phyloP scores from a whole-genome alignment of 192 early-diverging fungal species.

The Allomyces javanicus region DNA sequence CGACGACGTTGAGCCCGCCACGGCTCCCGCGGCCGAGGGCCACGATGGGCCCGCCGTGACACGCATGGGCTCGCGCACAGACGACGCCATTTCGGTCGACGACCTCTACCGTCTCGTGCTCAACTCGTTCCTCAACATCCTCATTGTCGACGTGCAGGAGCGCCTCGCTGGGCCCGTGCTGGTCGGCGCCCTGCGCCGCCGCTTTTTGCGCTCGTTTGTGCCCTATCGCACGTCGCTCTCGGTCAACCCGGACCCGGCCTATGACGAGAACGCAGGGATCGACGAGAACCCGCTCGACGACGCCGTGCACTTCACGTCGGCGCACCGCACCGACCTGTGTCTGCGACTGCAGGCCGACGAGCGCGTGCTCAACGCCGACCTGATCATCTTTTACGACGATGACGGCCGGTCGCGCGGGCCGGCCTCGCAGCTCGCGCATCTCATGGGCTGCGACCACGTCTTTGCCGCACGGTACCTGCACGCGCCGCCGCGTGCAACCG shows the following conservation, averaged over 20 bases:
- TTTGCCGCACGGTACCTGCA: not conserved
- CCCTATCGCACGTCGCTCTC: too few species aligned
- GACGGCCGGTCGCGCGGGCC: not conserved
- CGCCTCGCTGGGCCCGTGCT: not conserved
- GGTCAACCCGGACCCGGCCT: too few species aligned
- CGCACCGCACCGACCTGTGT: not conserved
- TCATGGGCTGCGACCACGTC: not conserved
- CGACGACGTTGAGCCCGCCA: too few species aligned
- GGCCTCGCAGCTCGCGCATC: not conserved
- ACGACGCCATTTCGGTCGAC: not conserved
- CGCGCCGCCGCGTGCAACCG: too few species aligned
- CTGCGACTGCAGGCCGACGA: not conserved
- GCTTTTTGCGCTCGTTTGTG: not conserved
- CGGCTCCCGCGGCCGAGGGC: too few species aligned
- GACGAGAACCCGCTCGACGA: too few species aligned
- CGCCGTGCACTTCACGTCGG: too few species aligned
- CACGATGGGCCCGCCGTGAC: too few species aligned
- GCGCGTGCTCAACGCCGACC: not conserved
- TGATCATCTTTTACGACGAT: not conserved
- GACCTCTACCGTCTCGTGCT: not conserved
- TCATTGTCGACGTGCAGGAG: not conserved
- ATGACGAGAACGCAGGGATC: too few species aligned
- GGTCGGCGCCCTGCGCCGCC: not conserved
- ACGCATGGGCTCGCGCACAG: too few species aligned
- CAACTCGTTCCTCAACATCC: not conserved